Conservation (phyloP, 371 early-diverging fungal species). For the Lichtheimia ramosa region DNA sequence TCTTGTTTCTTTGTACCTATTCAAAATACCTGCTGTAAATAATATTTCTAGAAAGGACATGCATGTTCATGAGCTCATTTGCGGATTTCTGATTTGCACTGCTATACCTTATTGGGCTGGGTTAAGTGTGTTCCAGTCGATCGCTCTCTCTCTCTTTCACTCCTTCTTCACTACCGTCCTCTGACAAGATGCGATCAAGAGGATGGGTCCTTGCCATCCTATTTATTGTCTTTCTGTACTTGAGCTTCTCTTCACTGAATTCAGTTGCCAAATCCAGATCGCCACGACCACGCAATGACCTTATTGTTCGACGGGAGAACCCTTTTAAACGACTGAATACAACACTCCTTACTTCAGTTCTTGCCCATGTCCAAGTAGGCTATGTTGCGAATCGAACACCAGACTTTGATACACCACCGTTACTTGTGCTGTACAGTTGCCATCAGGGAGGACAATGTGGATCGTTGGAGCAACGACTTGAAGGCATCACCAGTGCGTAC, state of each 20-base stretch:
- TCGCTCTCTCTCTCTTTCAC: too few relatives aligned
- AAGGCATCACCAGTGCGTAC: constrained; percentile 31
- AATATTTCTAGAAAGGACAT: too few relatives aligned
- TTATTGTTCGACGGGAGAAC: constrained; percentile 11
- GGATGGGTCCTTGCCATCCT: constrained; percentile 15
- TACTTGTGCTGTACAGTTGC: constrained; percentile 35
- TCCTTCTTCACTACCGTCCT: neutral
- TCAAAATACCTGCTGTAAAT: too few relatives aligned
- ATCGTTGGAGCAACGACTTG: constrained; percentile 27
- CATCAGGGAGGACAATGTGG: constrained; percentile 21
- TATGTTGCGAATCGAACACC: constrained; percentile 51
- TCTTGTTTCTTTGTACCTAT: too few relatives aligned
- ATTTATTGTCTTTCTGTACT: constrained; percentile 10
- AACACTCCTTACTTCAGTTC: constrained; percentile 23
- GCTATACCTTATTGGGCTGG: too few relatives aligned
- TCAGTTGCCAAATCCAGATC: constrained; percentile 6
- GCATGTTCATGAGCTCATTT: too few relatives aligned
- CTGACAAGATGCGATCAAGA: constrained; percentile 40
- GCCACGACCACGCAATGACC: constrained; percentile 3
- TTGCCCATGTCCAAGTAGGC: constrained; percentile 38
- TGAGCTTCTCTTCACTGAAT: constrained; percentile 13
- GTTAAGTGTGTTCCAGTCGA: too few relatives aligned
- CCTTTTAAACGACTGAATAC: constrained; percentile 12
- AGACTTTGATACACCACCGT: constrained; percentile 36
- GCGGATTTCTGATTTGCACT: too few relatives aligned